A percentile compares a stretch with the other conserved stretches of the same genome.
These are phyloP conservation scores for Raffaelea ambrosiae DNA, from an alignment of 2,329 filamentous ascomycete genomes.

Conservation along the genomic window DNA sequence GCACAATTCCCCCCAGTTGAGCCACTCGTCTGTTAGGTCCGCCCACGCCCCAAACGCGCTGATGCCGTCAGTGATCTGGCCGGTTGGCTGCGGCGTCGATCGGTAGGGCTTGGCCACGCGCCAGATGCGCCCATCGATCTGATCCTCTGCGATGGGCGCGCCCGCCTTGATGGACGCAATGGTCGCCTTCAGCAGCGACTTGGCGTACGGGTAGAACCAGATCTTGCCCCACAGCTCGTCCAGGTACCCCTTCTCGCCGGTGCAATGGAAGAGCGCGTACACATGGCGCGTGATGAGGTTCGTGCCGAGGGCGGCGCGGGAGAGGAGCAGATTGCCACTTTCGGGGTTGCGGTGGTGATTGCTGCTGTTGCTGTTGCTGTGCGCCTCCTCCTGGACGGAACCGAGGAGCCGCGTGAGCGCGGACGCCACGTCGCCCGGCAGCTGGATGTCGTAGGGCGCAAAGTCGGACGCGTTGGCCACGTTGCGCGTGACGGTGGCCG, in stretches of 20 bases:
- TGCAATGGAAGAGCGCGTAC: conserved; percentile 6
- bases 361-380: background rate
- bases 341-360: too few relatives aligned
- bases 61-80: background rate
- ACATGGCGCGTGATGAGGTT: conserved; percentile 4
- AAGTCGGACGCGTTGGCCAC: background rate
- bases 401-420: background rate
- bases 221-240: conserved; percentile 3
- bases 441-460: background rate
- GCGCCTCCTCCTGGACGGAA: background rate
- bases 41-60: conserved; percentile 1
- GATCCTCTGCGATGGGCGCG: background rate
- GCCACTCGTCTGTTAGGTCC: background rate
- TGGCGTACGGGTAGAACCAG: conserved; percentile 3
- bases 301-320: background rate
- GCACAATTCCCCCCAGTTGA: conserved; percentile 1
- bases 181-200: background rate
- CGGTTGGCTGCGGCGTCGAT: background rate
- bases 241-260: conserved; percentile 5
- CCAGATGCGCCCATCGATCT: conserved; percentile 1
- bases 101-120: background rate
- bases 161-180: background rate
- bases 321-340: background rate
- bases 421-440: background rate
- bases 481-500: background rate